Conservation (phyloP, 2,329 filamentous ascomycete genomes). For the Exserohilum rostratum region DNA sequence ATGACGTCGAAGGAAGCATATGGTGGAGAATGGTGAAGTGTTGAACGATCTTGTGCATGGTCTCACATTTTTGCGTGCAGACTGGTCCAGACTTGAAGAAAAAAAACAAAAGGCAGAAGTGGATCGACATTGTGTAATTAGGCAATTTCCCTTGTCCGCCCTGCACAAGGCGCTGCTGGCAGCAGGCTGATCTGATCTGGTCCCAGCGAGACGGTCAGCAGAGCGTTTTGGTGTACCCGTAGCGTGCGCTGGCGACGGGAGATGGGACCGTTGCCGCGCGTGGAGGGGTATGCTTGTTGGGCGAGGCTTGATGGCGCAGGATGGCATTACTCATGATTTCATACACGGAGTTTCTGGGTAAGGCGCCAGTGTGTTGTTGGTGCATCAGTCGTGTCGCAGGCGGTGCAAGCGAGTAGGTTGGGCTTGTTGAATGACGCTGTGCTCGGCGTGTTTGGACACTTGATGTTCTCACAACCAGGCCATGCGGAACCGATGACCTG, state of each 20-base stretch:
- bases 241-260: conserved; percentile 23
- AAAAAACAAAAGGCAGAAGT: background rate
- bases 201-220: conserved; percentile 21
- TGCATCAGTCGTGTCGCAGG: conserved; percentile 3
- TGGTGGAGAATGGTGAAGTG: background rate
- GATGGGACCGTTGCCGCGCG: conserved; percentile 28
- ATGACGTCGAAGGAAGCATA: conserved; percentile 6
- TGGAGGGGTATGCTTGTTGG: conserved; percentile 23
- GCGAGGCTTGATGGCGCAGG: conserved; percentile 11
- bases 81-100: conserved; percentile 4
- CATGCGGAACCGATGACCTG: conserved; percentile 24
- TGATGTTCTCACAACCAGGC: conserved; percentile 6
- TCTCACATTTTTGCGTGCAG: background rate
- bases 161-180: background rate
- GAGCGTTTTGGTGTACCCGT: conserved; percentile 22
- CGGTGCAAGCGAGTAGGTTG: background rate
- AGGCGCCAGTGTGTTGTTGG: conserved; percentile 5
- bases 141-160: background rate
- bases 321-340: conserved; percentile 10
- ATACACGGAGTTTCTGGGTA: background rate
- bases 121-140: conserved; percentile 3
- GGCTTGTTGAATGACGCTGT: conserved; percentile 23
- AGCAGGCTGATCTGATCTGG: conserved; percentile 16
- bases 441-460: conserved; percentile 18
- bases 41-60: background rate